Base-by-base conservation (phyloP, 225 moss, liverwort and hornwort species). In the Polytrichum commune region DNA sequence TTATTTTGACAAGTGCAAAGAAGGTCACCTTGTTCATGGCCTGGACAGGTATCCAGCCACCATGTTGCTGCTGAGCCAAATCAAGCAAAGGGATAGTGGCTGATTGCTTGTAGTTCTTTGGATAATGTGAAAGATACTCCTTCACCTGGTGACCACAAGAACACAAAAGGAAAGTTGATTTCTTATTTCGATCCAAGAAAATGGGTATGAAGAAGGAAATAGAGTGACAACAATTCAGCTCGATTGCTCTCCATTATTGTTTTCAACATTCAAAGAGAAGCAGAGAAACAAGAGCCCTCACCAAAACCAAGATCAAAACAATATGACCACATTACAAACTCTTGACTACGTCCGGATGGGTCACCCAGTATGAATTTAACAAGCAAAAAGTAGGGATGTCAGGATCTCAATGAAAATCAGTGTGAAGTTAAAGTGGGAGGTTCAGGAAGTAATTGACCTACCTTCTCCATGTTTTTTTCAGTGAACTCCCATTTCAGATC, bases 61-160 rank as follows among this genome's bases (percentile, higher is more conserved):
- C 92, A 62, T 93, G 85, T 79, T 98, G 98, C 88, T 95, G 95
- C 74, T 98, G 98, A 18, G 95, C 98, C 82, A 98, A 76, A 80
- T 98, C 98, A 60, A 98, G 88, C 65, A 98, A 68, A 64, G 95
- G 95, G 60, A 98, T 91, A 62, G 78, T 70, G 67, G 95, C 95
- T 55, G 98, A 98, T 67, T 98, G 98, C 64, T 98, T 98, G 77
- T 98, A 98, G 46, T 95, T 98, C 79, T 86, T 91, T 63, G 98
- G 98, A 81, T 95, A 98, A 61, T 95, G 81, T 28, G 98, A 93
- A 70, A 98, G 68, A 6, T 81, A 73, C 82, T 90, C 93, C 84
- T 93, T 98, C 60, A 93, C 93, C 98, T 98, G 63, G 38, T 54
- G 58, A 72, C 56, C 85, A 23, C 68, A 38, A 70, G 57, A 60